These are phyloP conservation scores for Erodium trifolium DNA, from an alignment of 441 rosid genomes.

Conservation along the genomic window DNA sequence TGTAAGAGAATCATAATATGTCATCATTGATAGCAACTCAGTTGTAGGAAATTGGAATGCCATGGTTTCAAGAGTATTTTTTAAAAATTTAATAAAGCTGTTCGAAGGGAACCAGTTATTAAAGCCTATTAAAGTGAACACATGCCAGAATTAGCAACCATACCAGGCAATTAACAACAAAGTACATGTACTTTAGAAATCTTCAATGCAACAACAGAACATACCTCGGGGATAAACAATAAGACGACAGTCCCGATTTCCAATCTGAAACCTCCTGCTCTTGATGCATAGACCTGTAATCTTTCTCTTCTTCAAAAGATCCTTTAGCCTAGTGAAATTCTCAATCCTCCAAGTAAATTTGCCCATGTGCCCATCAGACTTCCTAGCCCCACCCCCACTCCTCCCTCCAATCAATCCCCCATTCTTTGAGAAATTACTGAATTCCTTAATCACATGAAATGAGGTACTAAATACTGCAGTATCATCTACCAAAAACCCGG, in stretches of 20 bases:
- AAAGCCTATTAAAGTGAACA: too few species aligned
- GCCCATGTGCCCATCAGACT: constrained; percentile 89
- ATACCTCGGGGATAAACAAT: constrained; percentile 99
- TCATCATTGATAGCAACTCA: not conserved
- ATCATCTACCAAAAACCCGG: constrained; percentile 77
- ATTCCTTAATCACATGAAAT: constrained; percentile 93
- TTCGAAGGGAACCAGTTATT: not conserved
- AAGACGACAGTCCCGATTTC: constrained; percentile 95
- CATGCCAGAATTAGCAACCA: too few species aligned
- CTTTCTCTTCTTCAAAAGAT: constrained; percentile 93
- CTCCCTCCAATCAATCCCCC: constrained; percentile 61
- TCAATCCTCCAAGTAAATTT: constrained; percentile 91
- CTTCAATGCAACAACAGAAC: constrained; percentile 17
- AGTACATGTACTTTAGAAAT: not conserved
- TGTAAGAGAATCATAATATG: not conserved
- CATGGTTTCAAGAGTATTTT: not conserved
- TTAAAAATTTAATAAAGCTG: not conserved
- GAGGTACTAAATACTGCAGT: constrained; percentile 88
- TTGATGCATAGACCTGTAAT: constrained; percentile 97
- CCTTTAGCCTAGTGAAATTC: constrained; percentile 86
- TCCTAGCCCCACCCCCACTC: constrained; percentile 57
- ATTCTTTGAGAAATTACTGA: constrained; percentile 67
- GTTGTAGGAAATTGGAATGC: not conserved
- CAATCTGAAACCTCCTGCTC: constrained; percentile 97
- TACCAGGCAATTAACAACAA: not conserved